phyloP scores from a whole-genome alignment of 1,284 basidiomycete species.

The Pseudozyma tsukubaensis region DNA sequence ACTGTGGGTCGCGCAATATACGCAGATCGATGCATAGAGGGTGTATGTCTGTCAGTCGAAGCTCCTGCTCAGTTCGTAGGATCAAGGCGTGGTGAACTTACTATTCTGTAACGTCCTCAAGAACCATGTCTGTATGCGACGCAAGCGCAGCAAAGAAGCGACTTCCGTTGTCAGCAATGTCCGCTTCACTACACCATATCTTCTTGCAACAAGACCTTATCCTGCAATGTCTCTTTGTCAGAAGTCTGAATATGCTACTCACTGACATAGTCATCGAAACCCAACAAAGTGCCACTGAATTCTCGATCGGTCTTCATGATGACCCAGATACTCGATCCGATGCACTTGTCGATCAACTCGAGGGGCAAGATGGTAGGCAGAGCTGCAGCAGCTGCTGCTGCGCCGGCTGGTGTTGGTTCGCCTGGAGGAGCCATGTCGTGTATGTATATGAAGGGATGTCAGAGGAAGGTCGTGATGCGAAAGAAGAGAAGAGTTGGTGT shows the following conservation, averaged over 20 bases:
- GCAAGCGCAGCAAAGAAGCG: background rate
- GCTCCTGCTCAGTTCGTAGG: background rate
- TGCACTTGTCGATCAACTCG: conserved; percentile 69
- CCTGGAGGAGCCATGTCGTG: conserved; percentile 43
- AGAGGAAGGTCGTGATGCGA: background rate
- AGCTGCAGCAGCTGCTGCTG: conserved; percentile 40
- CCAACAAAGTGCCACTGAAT: conserved; percentile 87
- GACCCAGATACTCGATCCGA: conserved; percentile 69
- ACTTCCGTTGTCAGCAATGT: background rate
- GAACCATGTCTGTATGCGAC: conserved; percentile 86
- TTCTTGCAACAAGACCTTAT: no score
- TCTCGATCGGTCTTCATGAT: conserved; percentile 69
- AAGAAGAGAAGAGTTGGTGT: conserved; percentile 3
- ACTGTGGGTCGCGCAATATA: conserved; percentile 71
- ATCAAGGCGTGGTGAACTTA: conserved; percentile 70
- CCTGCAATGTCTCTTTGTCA: no score
- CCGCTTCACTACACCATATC: no score
- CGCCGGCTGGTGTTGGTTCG: conserved; percentile 39
- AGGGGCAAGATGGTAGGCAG: conserved; percentile 63
- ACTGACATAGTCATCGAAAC: conserved; percentile 99
- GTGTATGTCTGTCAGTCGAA: background rate
- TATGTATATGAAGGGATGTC: background rate
- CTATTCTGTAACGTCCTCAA: conserved; percentile 98
- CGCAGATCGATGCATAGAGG: background rate
- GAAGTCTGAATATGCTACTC: conserved; percentile 73